A percentile compares a stretch with the other conserved stretches of the same genome.
These are phyloP conservation scores for Trichoderma erinaceum DNA, from an alignment of 495 filamentous ascomycete species.

Conservation along the genomic window DNA sequence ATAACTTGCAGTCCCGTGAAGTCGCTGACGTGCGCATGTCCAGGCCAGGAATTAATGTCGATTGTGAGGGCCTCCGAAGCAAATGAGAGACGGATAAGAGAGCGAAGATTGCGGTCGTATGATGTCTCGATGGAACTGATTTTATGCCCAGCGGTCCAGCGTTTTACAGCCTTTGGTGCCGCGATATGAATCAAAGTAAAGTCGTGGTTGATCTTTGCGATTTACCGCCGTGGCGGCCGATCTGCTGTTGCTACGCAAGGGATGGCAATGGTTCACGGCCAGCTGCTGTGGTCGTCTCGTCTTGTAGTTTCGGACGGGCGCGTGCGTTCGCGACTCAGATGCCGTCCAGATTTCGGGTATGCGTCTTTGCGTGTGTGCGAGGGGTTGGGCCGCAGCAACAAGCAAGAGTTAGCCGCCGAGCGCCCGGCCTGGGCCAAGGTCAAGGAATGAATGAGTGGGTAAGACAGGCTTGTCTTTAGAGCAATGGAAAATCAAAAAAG, in stretches of 20 bases:
- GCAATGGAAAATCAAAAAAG: not conserved
- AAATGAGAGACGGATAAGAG: not conserved
- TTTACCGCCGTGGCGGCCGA: not conserved
- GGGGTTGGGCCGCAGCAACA: constrained; percentile 1
- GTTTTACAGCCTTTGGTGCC: not conserved
- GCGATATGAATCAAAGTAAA: not conserved
- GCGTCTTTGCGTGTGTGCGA: not conserved
- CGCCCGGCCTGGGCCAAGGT: not conserved
- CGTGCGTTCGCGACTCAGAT: not conserved
- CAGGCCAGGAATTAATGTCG: not conserved
- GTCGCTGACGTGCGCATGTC: not conserved
- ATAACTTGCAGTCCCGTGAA: not conserved
- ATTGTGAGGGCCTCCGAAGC: not conserved
- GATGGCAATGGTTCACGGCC: not conserved
- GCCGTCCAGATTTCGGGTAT: not conserved
- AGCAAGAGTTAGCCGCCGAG: constrained; percentile 2
- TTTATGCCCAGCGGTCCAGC: not conserved
- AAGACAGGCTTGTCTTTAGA: not conserved
- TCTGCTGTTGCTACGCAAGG: not conserved
- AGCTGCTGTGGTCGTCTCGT: constrained; percentile 1
- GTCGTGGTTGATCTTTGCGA: not conserved
- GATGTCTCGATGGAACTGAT: not conserved
- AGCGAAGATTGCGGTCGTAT: not conserved
- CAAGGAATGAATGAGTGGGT: constrained; percentile 7
- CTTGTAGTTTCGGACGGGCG: constrained; percentile 2